phyloP scores from a whole-genome alignment of 139 green algal genomes.

The Asterochloris erici region DNA sequence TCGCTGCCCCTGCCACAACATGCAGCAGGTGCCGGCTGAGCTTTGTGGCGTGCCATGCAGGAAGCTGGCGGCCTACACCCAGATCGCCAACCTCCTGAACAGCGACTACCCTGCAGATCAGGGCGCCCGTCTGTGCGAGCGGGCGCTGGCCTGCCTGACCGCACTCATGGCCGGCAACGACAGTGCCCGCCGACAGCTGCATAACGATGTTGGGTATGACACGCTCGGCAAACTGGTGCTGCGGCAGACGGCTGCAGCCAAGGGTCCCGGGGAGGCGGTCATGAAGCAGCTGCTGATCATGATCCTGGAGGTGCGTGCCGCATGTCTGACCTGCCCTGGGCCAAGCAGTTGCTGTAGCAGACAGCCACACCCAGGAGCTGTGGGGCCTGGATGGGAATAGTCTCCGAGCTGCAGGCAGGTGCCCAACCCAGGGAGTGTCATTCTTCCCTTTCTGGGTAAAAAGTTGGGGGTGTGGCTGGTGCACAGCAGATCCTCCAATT shows the following conservation, averaged over 20 bases:
- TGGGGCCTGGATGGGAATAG: no score
- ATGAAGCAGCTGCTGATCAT: conserved; percentile 16
- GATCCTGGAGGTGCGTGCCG: conserved; percentile 28
- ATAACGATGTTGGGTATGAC: conserved; percentile 26
- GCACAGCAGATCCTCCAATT: no score
- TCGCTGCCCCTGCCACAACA: no score
- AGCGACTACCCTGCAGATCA: conserved; percentile 24
- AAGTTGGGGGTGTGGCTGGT: no score
- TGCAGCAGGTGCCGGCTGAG: no score
- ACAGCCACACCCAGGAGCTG: no score
- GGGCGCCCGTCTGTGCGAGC: conserved; percentile 17
- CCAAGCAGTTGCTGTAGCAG: no score
- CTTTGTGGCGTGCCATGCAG: not conserved
- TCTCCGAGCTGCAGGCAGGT: no score
- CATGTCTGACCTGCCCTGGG: no score
- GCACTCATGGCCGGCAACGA: conserved; percentile 36
- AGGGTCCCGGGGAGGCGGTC: not conserved
- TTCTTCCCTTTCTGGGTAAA: no score
- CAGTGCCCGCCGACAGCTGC: conserved; percentile 7
- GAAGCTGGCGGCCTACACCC: conserved; percentile 20
- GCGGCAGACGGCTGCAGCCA: not conserved
- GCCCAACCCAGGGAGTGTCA: no score
- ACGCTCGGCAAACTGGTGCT: conserved; percentile 24
- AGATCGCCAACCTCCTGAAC: conserved; percentile 40
- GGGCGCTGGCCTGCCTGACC: conserved; percentile 27